Conservation (phyloP, 106 monocot genomes). For the Apostasia shenzhenica region DNA sequence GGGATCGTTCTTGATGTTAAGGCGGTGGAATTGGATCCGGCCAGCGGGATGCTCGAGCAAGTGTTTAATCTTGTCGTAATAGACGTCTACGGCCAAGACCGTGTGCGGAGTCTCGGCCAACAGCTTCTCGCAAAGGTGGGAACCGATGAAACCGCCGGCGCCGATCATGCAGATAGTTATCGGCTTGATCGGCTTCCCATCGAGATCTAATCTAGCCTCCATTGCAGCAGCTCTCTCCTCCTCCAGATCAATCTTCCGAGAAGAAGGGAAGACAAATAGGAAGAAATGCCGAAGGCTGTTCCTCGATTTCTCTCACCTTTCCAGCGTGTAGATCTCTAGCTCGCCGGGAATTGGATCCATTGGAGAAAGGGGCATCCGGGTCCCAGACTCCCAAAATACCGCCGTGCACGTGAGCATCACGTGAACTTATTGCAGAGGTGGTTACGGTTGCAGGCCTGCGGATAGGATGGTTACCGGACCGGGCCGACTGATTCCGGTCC, state of each 20-base stretch:
- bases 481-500: too few species aligned
- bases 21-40: constrained; percentile 67
- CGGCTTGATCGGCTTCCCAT: constrained; percentile 45
- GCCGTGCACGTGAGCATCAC: too few species aligned
- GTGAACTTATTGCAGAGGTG: too few species aligned
- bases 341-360: too few species aligned
- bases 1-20: constrained; percentile 78
- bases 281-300: too few species aligned
- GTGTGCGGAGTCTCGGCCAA: constrained; percentile 58
- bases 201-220: constrained; percentile 40
- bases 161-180: constrained; percentile 77
- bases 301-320: too few species aligned
- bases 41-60: constrained; percentile 27
- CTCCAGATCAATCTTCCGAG: not conserved
- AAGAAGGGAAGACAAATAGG: too few species aligned
- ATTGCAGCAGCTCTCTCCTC: not conserved
- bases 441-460: too few species aligned
- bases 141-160: constrained; percentile 73
- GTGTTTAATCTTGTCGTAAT: constrained; percentile 70
- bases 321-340: too few species aligned
- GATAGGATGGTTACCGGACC: too few species aligned
- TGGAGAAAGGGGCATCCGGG: too few species aligned
- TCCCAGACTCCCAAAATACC: too few species aligned
- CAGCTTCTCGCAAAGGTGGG: constrained; percentile 69
- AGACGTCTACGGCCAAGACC: constrained; percentile 57